Percentiles rank a stretch among this genome's conserved stretches.
phyloP scores from a whole-genome alignment of 176 grass and related monocot genomes.

The Leersia perrieri region DNA sequence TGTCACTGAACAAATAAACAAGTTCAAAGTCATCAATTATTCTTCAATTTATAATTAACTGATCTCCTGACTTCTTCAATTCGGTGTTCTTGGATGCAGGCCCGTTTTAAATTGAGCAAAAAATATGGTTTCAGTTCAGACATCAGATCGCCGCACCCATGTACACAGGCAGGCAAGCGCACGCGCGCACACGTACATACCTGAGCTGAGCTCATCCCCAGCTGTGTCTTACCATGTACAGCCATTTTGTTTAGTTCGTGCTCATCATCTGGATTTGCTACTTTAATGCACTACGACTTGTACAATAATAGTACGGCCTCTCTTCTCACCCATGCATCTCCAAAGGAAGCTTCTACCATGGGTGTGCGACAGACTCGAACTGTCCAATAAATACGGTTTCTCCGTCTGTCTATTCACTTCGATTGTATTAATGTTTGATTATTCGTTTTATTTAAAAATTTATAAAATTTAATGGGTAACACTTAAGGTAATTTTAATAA shows the following conservation, averaged over 20 bases:
- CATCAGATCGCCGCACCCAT: neutral
- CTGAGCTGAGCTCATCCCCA: slow-evolving; percentile 14
- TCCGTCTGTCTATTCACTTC: too few relatives aligned
- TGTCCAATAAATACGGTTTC: too few relatives aligned
- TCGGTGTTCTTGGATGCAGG: neutral
- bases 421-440: too few relatives aligned
- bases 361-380: neutral
- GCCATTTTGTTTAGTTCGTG: neutral
- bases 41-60: neutral
- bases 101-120: neutral
- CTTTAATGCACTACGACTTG: neutral
- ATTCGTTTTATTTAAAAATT: too few relatives aligned
- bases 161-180: slow-evolving; percentile 5
- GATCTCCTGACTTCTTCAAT: neutral
- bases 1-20: neutral
- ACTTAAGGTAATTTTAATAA: too few relatives aligned
- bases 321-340: neutral
- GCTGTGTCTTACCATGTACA: slow-evolving; percentile 15
- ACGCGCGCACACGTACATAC: slow-evolving; percentile 3
- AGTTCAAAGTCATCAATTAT: neutral
- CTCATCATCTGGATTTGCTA: slow-evolving; percentile 20
- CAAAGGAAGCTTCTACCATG: neutral
- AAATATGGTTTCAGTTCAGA: neutral
- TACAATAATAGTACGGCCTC: neutral
- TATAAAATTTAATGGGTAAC: too few relatives aligned